phyloP scores from a whole-genome alignment of 2,329 filamentous ascomycete species.

The Exserohilum rostratum region DNA sequence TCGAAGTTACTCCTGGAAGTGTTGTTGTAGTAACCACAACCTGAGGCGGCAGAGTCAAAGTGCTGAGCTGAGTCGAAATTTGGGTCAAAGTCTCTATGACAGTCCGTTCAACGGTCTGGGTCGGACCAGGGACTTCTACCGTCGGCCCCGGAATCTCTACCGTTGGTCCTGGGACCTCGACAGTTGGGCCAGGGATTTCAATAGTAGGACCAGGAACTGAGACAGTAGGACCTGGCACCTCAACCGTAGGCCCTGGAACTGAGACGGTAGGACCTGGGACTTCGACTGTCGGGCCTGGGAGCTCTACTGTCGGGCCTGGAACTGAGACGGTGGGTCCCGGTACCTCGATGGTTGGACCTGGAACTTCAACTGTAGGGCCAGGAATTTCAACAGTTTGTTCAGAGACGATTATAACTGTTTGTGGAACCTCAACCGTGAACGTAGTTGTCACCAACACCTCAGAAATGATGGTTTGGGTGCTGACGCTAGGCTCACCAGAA shows the following conservation, averaged over 20 bases:
- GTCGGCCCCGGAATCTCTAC: no score
- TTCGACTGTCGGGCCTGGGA: slow-evolving; percentile 9
- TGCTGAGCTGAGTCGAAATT: slow-evolving; percentile 26
- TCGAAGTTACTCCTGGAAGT: slow-evolving; percentile 16
- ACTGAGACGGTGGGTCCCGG: neutral
- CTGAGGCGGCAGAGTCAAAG: slow-evolving; percentile 22
- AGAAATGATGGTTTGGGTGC: neutral
- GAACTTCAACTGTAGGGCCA: neutral
- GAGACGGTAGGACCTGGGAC: neutral
- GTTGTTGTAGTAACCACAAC: slow-evolving; percentile 27
- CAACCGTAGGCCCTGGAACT: no score
- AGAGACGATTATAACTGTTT: slow-evolving; percentile 10
- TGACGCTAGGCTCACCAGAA: slow-evolving; percentile 2
- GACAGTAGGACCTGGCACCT: no score
- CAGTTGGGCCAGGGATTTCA: no score
- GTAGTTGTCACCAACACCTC: slow-evolving; percentile 8
- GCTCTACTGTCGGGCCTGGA: neutral
- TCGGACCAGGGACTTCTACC: slow-evolving; percentile 4
- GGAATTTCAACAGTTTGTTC: slow-evolving; percentile 10
- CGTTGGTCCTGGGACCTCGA: no score
- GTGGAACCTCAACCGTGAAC: slow-evolving; percentile 8
- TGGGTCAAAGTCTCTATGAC: slow-evolving; percentile 20
- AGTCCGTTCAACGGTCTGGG: slow-evolving; percentile 13
- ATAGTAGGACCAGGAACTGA: no score
- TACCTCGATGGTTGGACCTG: slow-evolving; percentile 8